phyloP scores from a whole-genome alignment of 768 basidiomycete genomes.

The Tulasnella calospora region DNA sequence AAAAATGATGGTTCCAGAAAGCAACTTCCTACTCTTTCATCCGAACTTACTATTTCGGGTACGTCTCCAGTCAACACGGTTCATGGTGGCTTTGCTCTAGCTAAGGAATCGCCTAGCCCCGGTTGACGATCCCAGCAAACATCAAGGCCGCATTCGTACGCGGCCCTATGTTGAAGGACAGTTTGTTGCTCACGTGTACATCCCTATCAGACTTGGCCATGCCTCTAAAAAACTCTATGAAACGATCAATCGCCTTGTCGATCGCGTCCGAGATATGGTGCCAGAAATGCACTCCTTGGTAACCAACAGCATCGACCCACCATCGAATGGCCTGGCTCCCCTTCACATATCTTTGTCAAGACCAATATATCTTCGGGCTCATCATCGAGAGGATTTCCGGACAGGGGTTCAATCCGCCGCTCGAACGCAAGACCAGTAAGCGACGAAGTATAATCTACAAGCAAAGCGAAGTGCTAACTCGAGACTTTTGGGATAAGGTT shows the following conservation, averaged over 20 bases:
- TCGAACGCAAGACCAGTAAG: conserved; percentile 47
- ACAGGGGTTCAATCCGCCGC: conserved; percentile 53
- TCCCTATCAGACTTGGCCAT: conserved; percentile 50
- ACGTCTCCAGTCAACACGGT: background rate
- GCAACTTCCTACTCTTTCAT: conserved; percentile 52
- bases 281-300: conserved; percentile 47
- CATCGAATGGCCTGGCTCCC: background rate
- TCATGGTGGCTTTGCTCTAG: background rate
- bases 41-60: conserved; percentile 41
- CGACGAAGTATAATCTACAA: background rate
- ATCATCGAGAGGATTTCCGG: conserved; percentile 73
- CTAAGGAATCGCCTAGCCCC: conserved; percentile 40
- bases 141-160: conserved; percentile 76
- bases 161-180: conserved; percentile 83
- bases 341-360: conserved; percentile 83
- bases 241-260: conserved; percentile 44
- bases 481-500: conserved; percentile 48
- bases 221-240: conserved; percentile 34
- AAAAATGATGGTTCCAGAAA: conserved; percentile 42
- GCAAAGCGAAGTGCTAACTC: background rate
- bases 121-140: conserved; percentile 66
- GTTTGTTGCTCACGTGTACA: conserved; percentile 72
- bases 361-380: conserved; percentile 70
- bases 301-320: background rate
- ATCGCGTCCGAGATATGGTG: conserved; percentile 43